phyloP scores from a whole-genome alignment of 1,139 yeast species.

The Sporopachydermia cereana region DNA sequence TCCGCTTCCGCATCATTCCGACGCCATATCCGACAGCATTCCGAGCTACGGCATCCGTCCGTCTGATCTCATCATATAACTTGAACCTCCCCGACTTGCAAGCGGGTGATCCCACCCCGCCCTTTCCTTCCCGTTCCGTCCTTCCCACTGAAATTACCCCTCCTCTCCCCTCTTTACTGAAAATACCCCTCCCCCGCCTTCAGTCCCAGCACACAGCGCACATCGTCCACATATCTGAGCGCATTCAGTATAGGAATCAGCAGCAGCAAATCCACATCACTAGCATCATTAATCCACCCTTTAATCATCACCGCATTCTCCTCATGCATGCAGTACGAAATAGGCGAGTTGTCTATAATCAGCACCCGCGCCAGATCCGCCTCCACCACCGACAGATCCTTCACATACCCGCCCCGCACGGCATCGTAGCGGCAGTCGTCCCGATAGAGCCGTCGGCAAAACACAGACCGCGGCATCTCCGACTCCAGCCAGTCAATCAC shows the following conservation, averaged over 20 bases:
- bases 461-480: constrained; percentile 30
- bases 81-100: too few relatives aligned
- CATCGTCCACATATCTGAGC: constrained; percentile 72
- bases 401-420: constrained; percentile 77
- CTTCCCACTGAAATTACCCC: too few relatives aligned
- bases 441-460: constrained; percentile 60
- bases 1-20: too few relatives aligned
- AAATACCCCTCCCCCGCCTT: constrained; percentile 69
- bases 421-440: constrained; percentile 47
- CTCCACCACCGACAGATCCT: constrained; percentile 53
- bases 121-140: background rate
- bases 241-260: constrained; percentile 74
- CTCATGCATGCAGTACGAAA: constrained; percentile 73
- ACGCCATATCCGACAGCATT: too few relatives aligned
- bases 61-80: too few relatives aligned
- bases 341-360: constrained; percentile 86
- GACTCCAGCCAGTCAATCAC: constrained; percentile 80
- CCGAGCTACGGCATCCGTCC: too few relatives aligned
- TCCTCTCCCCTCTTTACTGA: too few relatives aligned
- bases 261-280: constrained; percentile 71
- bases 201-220: constrained; percentile 66
- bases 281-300: constrained; percentile 96
- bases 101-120: too few relatives aligned
- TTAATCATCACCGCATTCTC: constrained; percentile 87
- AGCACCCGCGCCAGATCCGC: constrained; percentile 58